phyloP scores from a whole-genome alignment of 257 asterid species.

The Gentiana straminea region DNA sequence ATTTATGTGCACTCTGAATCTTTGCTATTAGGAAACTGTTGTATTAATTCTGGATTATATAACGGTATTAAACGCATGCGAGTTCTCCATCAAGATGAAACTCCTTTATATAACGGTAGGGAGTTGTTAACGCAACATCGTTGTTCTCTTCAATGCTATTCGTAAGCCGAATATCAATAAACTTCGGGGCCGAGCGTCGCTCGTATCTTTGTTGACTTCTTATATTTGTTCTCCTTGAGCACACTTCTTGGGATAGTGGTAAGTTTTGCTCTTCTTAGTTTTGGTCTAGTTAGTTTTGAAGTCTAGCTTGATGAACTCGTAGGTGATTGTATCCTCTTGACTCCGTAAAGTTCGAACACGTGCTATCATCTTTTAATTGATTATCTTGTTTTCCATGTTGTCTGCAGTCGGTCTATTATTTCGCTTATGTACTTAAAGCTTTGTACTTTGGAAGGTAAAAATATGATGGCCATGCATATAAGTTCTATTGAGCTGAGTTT shows the following conservation, averaged over 20 bases:
- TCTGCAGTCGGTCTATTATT: constrained; percentile 80
- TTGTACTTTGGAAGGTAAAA: constrained; percentile 73
- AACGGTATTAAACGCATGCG: constrained; percentile 13
- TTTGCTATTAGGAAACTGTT: neutral
- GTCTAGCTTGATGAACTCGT: neutral
- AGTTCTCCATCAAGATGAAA: constrained; percentile 93
- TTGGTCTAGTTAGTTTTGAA: neutral
- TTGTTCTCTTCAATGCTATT: constrained; percentile 81
- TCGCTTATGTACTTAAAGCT: constrained; percentile 63
- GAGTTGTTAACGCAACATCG: constrained; percentile 97
- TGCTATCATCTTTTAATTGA: neutral
- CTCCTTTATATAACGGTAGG: constrained; percentile 90
- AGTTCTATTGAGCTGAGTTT: too few relatives aligned
- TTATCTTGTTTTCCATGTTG: constrained; percentile 8
- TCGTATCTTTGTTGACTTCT: constrained; percentile 44
- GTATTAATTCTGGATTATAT: neutral
- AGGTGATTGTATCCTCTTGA: neutral
- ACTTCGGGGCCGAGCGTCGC: constrained; percentile 60
- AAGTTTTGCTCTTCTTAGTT: constrained; percentile 19
- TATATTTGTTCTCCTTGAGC: constrained; percentile 85
- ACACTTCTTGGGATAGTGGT: constrained; percentile 80
- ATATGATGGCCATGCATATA: too few relatives aligned
- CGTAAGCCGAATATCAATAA: constrained; percentile 66
- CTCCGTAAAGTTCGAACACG: neutral
- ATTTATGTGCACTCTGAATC: too few relatives aligned